phyloP scores from a whole-genome alignment of 192 early-diverging fungal species.

The Backusella westeae region DNA sequence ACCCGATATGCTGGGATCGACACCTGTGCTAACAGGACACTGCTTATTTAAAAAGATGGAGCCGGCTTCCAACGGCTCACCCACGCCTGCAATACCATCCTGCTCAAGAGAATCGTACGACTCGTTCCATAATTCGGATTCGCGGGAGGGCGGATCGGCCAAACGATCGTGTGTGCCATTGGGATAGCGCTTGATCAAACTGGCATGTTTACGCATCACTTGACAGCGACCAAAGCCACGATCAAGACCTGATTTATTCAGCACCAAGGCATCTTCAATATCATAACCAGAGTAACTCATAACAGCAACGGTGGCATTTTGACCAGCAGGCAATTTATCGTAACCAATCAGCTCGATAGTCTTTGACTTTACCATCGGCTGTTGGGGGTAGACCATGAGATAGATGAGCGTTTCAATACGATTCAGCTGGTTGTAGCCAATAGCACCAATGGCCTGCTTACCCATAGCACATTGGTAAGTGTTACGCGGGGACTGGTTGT shows the following conservation, averaged over 20 bases:
- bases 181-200: slow-evolving; percentile 84
- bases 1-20: slow-evolving; percentile 52
- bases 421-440: slow-evolving; percentile 92
- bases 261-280: slow-evolving; percentile 97
- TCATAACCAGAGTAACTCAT: slow-evolving; percentile 98
- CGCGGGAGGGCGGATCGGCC: slow-evolving; percentile 52
- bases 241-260: slow-evolving; percentile 84
- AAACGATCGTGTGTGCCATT: slow-evolving; percentile 79
- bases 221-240: slow-evolving; percentile 96
- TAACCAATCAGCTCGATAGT: slow-evolving; percentile 97
- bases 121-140: slow-evolving; percentile 38
- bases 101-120: slow-evolving; percentile 73
- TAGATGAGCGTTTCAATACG: slow-evolving; percentile 95
- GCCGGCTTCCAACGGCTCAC: slow-evolving; percentile 70
- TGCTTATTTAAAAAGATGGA: slow-evolving; percentile 86
- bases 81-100: slow-evolving; percentile 90
- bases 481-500: slow-evolving; percentile 98
- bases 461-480: slow-evolving; percentile 99
- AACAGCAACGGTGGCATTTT: slow-evolving; percentile 92
- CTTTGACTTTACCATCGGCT: slow-evolving; percentile 97
- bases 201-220: slow-evolving; percentile 85
- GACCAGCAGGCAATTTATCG: slow-evolving; percentile 86
- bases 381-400: slow-evolving; percentile 94
- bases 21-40: slow-evolving; percentile 71
- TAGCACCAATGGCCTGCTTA: slow-evolving; percentile 98